phyloP scores from a whole-genome alignment of 805 yeast species.

The Zygoascus bituminiphila region DNA sequence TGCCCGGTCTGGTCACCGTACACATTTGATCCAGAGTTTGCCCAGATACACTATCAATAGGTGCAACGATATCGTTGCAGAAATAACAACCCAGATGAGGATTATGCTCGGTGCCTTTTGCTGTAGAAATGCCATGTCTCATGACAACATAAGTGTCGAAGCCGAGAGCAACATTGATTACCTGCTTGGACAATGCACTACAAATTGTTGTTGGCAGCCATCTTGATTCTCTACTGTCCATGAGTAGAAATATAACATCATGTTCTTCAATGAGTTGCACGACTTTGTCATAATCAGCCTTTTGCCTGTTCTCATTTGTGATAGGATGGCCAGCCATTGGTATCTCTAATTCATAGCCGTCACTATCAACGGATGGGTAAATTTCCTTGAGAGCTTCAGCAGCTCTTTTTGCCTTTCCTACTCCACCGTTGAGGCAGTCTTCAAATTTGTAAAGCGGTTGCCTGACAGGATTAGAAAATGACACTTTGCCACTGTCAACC shows the following conservation, averaged over 20 bases:
- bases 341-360: constrained; percentile 61
- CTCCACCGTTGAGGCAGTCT: constrained; percentile 74
- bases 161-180: constrained; percentile 89
- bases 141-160: constrained; percentile 89
- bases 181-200: constrained; percentile 56
- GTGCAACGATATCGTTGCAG: constrained; percentile 94
- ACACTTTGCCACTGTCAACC: constrained; percentile 82
- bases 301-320: constrained; percentile 44
- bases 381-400: constrained; percentile 62
- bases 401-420: constrained; percentile 69
- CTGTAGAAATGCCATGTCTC: constrained; percentile 66
- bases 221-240: constrained; percentile 93
- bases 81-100: constrained; percentile 80
- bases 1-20: constrained; percentile 96
- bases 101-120: constrained; percentile 16
- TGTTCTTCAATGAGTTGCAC: constrained; percentile 49
- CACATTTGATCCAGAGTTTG: constrained; percentile 96
- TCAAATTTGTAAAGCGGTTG: constrained; percentile 78
- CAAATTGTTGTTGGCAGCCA: constrained; percentile 95
- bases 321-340: constrained; percentile 97
- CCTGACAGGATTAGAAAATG: constrained; percentile 91
- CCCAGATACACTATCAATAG: constrained; percentile 61
- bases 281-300: constrained; percentile 44
- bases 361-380: constrained; percentile 66
- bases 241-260: constrained; percentile 70